Percentiles rank a stretch among this genome's conserved stretches.
Evolutionary conservation across 192 early-diverging fungal species (phyloP).

Genomic region (Gonapodya sp.): DNA sequence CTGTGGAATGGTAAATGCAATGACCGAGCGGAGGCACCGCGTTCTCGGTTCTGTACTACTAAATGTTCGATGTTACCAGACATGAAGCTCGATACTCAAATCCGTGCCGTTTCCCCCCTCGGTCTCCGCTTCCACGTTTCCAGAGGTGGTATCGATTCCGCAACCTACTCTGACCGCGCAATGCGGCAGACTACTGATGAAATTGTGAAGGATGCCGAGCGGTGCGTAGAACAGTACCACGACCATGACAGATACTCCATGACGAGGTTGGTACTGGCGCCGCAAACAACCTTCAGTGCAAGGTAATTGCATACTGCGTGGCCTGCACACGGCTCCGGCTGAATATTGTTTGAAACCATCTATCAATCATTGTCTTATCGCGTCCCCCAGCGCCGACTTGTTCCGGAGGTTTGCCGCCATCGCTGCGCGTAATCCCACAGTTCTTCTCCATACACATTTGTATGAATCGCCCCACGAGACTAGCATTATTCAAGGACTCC

Average conservation of each 20-base stretch:
- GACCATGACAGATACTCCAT: neutral
- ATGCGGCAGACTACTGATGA: neutral
- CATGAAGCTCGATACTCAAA: neutral
- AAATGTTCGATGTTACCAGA: too few species aligned
- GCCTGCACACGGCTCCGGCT: too few species aligned
- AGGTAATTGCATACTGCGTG: too few species aligned
- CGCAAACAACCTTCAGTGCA: neutral
- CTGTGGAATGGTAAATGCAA: neutral
- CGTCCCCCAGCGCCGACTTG: neutral
- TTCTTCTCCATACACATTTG: neutral
- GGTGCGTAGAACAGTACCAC: neutral
- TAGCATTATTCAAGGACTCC: neutral
- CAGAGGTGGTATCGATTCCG: neutral
- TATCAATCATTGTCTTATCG: too few species aligned
- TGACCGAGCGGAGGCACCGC: too few species aligned
- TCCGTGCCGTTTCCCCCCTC: neutral
- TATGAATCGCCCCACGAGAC: neutral
- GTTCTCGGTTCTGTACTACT: too few species aligned
- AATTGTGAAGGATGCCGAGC: neutral
- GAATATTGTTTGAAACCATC: too few species aligned
- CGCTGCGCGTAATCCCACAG: neutral
- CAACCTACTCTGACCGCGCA: neutral
- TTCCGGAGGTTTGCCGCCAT: neutral
- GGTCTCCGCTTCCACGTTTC: slow-evolving; percentile 1
- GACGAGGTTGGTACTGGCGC: neutral